These are phyloP conservation scores for Aspergillus tanneri DNA, from an alignment of 2,329 filamentous ascomycete genomes.

Conservation along the genomic window DNA sequence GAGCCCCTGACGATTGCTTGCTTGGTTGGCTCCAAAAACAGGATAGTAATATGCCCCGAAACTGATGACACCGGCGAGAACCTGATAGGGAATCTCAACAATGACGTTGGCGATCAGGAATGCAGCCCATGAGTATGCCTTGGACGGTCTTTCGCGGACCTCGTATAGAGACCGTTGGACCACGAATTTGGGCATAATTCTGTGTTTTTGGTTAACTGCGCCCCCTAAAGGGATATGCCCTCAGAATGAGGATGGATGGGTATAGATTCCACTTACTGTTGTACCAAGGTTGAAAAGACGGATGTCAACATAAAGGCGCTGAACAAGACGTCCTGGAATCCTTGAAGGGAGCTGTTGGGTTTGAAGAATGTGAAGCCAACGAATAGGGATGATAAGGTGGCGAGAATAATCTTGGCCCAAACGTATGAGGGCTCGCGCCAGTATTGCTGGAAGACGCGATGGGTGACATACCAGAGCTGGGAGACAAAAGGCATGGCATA, in stretches of 20 bases:
- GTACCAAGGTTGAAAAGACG: slow-evolving; percentile 55
- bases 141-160: slow-evolving; percentile 78
- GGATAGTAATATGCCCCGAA: slow-evolving; percentile 86
- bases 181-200: slow-evolving; percentile 76
- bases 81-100: slow-evolving; percentile 83
- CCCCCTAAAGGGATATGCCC: too few species aligned
- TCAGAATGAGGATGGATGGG: slow-evolving; percentile 55
- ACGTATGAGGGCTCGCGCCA: slow-evolving; percentile 86
- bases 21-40: slow-evolving; percentile 60
- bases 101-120: slow-evolving; percentile 82
- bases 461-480: slow-evolving; percentile 66
- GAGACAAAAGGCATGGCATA: slow-evolving; percentile 70
- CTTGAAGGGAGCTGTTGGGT: slow-evolving; percentile 69
- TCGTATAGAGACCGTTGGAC: slow-evolving; percentile 79
- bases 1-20: slow-evolving; percentile 68
- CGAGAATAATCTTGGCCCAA: slow-evolving; percentile 76
- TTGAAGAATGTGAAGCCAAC: slow-evolving; percentile 80
- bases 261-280: slow-evolving; percentile 49
- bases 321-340: slow-evolving; percentile 84
- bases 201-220: too few species aligned
- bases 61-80: slow-evolving; percentile 69
- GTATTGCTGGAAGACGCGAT: slow-evolving; percentile 82
- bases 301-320: slow-evolving; percentile 73
- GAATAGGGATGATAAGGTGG: slow-evolving; percentile 62
- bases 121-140: slow-evolving; percentile 80